These are phyloP conservation scores for Phoma sp. DNA, from an alignment of 2,329 filamentous ascomycete genomes.

Conservation along the genomic window DNA sequence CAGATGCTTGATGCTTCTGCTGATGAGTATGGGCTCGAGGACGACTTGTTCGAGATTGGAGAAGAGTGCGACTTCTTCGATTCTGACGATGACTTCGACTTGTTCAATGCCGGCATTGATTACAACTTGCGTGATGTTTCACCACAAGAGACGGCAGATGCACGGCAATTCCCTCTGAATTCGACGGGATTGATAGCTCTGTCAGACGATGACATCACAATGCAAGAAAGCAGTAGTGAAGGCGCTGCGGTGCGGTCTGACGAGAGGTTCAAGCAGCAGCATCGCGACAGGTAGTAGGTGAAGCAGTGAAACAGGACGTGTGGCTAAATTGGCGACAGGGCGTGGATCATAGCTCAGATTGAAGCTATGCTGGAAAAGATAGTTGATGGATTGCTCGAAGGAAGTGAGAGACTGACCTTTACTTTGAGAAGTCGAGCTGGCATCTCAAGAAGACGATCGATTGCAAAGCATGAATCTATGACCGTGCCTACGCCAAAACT, in stretches of 20 bases:
- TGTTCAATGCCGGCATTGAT: background rate
- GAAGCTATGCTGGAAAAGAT: conserved; percentile 62
- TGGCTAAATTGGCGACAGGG: conserved; percentile 24
- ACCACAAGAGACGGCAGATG: conserved; percentile 5
- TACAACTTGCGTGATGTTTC: background rate
- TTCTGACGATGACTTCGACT: background rate
- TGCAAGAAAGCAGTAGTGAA: background rate
- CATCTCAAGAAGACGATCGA: conserved; percentile 26
- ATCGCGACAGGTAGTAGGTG: conserved; percentile 22
- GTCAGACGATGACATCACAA: background rate
- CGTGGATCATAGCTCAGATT: conserved; percentile 58
- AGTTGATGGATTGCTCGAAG: conserved; percentile 58
- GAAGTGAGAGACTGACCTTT: conserved; percentile 56
- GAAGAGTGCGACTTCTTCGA: background rate
- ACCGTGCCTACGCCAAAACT: conserved; percentile 22
- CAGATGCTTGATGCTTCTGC: conserved; percentile 29
- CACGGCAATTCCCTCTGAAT: conserved; percentile 15
- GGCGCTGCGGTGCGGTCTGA: background rate
- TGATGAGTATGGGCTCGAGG: background rate
- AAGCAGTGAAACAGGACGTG: background rate
- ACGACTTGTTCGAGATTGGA: conserved; percentile 2
- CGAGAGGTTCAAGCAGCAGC: background rate
- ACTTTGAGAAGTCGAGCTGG: conserved; percentile 51
- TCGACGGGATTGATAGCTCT: background rate
- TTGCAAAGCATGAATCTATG: conserved; percentile 1